Evolutionary conservation across 345 rosid genomes (phyloP), one percentile per base, ranked within the genome.

Genomic region (Pistacia vera): DNA sequence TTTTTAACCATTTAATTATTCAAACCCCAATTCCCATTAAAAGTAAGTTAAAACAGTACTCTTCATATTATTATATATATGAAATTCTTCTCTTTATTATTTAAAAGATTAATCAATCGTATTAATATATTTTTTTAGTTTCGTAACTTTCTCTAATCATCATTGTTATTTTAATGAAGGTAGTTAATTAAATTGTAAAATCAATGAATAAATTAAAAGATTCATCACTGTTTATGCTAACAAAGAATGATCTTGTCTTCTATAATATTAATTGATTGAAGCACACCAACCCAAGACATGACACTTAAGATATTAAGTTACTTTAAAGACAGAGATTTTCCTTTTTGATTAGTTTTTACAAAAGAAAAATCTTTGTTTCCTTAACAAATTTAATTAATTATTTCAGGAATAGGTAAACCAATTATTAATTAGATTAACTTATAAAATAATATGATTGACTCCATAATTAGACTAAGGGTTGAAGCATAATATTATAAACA

Each of bases 141-240:
- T 22, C 22, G 5, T 74, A 65, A 74, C 77, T 64, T 74, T 74
- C 25, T 36, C 33, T 35, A 5, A n/a, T 36, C 35, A 41, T 36
- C 52, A 60, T 2, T 35, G 71, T 16, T 81, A 66, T 70, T 78
- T 66, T 35, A 70, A 51, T 60, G 46, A 66, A 59, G 70, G 66
- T 51, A 20, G 73, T 30, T 63, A 73, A 62, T 62, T 52, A 66
- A 52, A 56, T 46, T 30, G 35, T 70, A 35, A 59, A 59, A 68
- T 51, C 14, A 70, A 11, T 74, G 8, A 52, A 63, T 52, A 17
- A 63, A 60, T 71, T 22, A 61, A 62, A 62, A 62, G 25, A 73
- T 51, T 60, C 12, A 35, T 70, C 52, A 68, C 25, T 30, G 18
- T 35, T 17, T 54, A 30, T 66, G 33, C 70, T 66, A 66, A 54